phyloP scores from a whole-genome alignment of 805 yeast genomes.

The Metschnikowia henanensis region DNA sequence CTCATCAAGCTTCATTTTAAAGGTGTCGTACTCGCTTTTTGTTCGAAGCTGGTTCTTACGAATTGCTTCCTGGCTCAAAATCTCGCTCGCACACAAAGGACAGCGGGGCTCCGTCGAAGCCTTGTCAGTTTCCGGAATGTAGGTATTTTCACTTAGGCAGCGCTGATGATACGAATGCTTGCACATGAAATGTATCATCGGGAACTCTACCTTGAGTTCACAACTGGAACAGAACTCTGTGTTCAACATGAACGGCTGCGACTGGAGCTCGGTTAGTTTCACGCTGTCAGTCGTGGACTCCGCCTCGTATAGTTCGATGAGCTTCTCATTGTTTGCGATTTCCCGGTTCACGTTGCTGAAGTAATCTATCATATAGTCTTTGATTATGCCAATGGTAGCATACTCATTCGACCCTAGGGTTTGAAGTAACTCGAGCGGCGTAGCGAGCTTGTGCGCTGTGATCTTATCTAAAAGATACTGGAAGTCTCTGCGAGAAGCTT shows the following conservation, averaged over 20 bases:
- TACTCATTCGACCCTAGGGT: slow-evolving; percentile 60
- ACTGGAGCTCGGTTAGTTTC: slow-evolving; percentile 51
- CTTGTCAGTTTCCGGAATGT: slow-evolving; percentile 21
- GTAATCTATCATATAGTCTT: slow-evolving; percentile 62
- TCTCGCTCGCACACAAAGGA: slow-evolving; percentile 59
- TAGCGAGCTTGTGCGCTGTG: slow-evolving; percentile 50
- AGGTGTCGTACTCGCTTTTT: slow-evolving; percentile 61
- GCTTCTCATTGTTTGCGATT: slow-evolving; percentile 63
- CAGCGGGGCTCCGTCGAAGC: slow-evolving; percentile 39
- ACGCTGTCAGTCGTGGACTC: slow-evolving; percentile 60
- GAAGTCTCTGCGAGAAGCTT: slow-evolving; percentile 52
- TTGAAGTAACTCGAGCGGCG: slow-evolving; percentile 78
- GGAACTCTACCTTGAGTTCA: slow-evolving; percentile 63
- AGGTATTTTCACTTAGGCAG: slow-evolving; percentile 59
- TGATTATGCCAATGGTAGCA: slow-evolving; percentile 70
- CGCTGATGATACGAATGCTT: slow-evolving; percentile 82
- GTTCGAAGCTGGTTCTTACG: slow-evolving; percentile 57
- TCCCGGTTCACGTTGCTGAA: slow-evolving; percentile 61
- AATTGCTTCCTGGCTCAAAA: slow-evolving; percentile 1
- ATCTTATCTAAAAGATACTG: slow-evolving; percentile 52
- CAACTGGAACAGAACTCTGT: slow-evolving; percentile 68
- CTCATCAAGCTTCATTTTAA: slow-evolving; percentile 55
- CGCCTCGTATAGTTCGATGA: slow-evolving; percentile 63
- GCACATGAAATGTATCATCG: slow-evolving; percentile 83
- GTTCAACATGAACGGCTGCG: slow-evolving; percentile 53